phyloP scores from a whole-genome alignment of 208 protist genomes.

The Trypanosoma caninum region DNA sequence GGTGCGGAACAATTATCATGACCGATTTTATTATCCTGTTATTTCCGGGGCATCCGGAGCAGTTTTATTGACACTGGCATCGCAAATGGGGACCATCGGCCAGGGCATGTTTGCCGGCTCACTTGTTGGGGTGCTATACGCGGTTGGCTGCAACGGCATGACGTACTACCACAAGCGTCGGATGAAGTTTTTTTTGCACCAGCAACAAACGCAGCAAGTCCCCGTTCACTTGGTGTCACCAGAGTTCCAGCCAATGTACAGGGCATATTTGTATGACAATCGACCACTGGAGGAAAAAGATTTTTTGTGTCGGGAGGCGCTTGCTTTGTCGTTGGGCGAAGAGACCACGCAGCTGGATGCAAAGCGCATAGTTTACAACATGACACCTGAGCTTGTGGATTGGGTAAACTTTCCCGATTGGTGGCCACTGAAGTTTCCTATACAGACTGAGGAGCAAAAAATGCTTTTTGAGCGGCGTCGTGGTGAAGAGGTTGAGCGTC shows the following conservation, averaged over 20 bases:
- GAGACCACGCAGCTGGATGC: conserved; percentile 72
- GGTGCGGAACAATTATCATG: conserved; percentile 73
- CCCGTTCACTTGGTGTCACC: conserved; percentile 80
- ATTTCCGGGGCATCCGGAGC: conserved; percentile 47
- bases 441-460: conserved; percentile 76
- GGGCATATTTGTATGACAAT: conserved; percentile 78
- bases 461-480: conserved; percentile 74
- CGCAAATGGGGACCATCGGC: conserved; percentile 63
- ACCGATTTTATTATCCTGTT: conserved; percentile 75
- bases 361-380: conserved; percentile 70
- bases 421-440: conserved; percentile 81
- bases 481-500: conserved; percentile 72
- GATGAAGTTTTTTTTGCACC: conserved; percentile 58
- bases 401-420: conserved; percentile 90
- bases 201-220: conserved; percentile 77
- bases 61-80: conserved; percentile 48
- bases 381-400: conserved; percentile 82
- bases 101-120: conserved; percentile 73
- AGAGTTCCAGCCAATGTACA: conserved; percentile 83
- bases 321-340: conserved; percentile 46
- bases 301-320: conserved; percentile 37
- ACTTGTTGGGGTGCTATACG: conserved; percentile 70
- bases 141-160: conserved; percentile 63
- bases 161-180: conserved; percentile 71
- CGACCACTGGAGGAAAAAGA: conserved; percentile 74